Conservation (phyloP, 208 protist genomes). For the Porcisia hertigi region DNA sequence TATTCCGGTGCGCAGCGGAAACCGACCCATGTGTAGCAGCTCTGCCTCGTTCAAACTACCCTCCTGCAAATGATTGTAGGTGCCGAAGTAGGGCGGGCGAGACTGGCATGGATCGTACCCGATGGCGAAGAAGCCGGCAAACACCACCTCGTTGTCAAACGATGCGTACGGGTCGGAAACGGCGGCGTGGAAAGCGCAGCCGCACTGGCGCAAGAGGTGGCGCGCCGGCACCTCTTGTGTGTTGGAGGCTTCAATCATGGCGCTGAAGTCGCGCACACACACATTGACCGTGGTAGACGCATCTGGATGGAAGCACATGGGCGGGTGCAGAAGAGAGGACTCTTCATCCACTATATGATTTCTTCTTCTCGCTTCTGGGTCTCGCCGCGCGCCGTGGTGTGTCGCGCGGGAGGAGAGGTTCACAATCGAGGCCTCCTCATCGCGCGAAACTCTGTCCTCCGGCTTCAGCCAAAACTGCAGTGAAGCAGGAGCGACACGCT, state of each 20-base stretch:
- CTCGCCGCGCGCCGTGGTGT: background rate
- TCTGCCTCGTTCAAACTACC: slow-evolving; percentile 54
- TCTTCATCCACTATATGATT: slow-evolving; percentile 37
- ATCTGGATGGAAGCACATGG: slow-evolving; percentile 30
- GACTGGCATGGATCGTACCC: slow-evolving; percentile 86
- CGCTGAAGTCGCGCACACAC: slow-evolving; percentile 41
- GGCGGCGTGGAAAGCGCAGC: slow-evolving; percentile 58
- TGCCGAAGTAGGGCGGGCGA: slow-evolving; percentile 86
- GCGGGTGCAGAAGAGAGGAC: slow-evolving; percentile 58
- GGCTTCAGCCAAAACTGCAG: slow-evolving; percentile 63
- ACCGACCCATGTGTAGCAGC: slow-evolving; percentile 61
- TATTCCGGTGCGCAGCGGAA: slow-evolving; percentile 45
- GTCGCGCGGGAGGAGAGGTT: slow-evolving; percentile 4
- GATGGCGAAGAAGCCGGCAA: slow-evolving; percentile 79
- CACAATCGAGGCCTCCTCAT: slow-evolving; percentile 26
- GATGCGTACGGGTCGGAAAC: slow-evolving; percentile 29
- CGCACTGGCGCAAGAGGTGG: slow-evolving; percentile 36
- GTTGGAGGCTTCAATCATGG: slow-evolving; percentile 57
- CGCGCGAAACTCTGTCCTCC: background rate
- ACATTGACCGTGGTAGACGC: slow-evolving; percentile 1
- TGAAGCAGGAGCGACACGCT: slow-evolving; percentile 57
- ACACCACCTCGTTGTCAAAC: slow-evolving; percentile 78
- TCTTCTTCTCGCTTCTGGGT: slow-evolving; percentile 8
- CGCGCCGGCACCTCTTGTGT: slow-evolving; percentile 4
- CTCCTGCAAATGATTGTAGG: slow-evolving; percentile 70